phyloP scores from a whole-genome alignment of 345 rosid genomes.

The Anacardium occidentale region DNA sequence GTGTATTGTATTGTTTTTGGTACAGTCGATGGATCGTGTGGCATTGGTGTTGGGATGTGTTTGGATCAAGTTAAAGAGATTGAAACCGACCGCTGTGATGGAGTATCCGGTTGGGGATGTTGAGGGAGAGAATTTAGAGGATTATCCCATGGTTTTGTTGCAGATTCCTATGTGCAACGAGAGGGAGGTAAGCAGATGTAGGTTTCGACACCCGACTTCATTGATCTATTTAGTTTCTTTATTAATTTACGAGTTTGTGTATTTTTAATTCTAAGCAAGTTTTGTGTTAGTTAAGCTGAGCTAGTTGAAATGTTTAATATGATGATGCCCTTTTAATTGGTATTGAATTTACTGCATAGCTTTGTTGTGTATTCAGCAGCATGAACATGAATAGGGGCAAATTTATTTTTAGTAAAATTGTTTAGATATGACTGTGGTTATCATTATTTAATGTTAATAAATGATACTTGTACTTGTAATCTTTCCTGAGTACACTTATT shows the following conservation, averaged over 20 bases:
- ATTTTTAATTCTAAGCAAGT: neutral
- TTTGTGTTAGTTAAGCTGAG: neutral
- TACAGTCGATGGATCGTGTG: constrained; percentile 78
- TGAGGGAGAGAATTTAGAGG: constrained; percentile 40
- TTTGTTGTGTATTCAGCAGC: neutral
- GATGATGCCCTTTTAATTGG: neutral
- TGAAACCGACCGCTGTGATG: constrained; percentile 55
- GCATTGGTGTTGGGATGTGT: constrained; percentile 70
- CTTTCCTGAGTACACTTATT: too few species aligned
- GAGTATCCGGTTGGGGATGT: constrained; percentile 36
- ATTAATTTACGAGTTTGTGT: neutral
- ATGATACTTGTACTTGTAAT: neutral
- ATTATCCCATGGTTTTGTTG: constrained; percentile 84
- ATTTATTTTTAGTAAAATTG: neutral
- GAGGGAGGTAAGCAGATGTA: constrained; percentile 89
- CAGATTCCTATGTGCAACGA: constrained; percentile 99
- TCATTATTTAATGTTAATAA: too few species aligned
- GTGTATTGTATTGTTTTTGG: constrained; percentile 74
- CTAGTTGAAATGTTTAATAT: constrained; percentile 4
- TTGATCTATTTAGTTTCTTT: neutral
- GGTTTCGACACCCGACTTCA: constrained; percentile 31
- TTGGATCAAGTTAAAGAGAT: constrained; percentile 63
- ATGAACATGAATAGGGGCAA: too few species aligned
- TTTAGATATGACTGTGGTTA: too few species aligned
- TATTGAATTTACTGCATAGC: neutral